phyloP scores from a whole-genome alignment of 352 stramenopile species.

The Globisporangium orthogonon region DNA sequence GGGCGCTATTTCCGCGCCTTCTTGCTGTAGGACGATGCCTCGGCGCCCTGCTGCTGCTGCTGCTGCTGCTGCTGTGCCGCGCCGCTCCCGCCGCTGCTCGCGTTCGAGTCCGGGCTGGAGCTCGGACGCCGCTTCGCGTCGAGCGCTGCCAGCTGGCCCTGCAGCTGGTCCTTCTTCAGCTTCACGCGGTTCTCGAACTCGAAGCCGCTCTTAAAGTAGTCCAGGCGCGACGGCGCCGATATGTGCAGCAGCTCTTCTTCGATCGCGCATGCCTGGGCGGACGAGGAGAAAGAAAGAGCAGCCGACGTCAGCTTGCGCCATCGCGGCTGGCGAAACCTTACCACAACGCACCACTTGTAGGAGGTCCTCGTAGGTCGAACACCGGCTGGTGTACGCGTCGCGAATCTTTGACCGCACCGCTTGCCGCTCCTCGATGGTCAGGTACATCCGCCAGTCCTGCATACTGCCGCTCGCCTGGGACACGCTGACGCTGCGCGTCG shows the following conservation, averaged over 20 bases:
- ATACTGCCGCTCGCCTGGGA: constrained; percentile 55
- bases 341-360: constrained; percentile 65
- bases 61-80: constrained; percentile 15
- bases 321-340: too few species aligned
- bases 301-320: too few species aligned
- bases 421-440: constrained; percentile 88
- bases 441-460: constrained; percentile 87
- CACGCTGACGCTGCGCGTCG: constrained; percentile 51
- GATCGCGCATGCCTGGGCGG: constrained; percentile 70
- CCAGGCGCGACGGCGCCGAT: constrained; percentile 77
- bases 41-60: constrained; percentile 9
- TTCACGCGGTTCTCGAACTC: constrained; percentile 89
- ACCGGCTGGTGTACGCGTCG: constrained; percentile 81
- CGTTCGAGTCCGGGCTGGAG: constrained; percentile 24
- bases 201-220: constrained; percentile 90
- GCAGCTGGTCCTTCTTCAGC: constrained; percentile 85
- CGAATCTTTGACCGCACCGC: constrained; percentile 84
- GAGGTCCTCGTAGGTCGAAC: constrained; percentile 82
- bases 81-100: constrained; percentile 25
- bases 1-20: constrained; percentile 43
- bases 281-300: not conserved
- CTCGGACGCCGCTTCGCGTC: constrained; percentile 68
- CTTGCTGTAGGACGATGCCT: constrained; percentile 34
- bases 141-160: constrained; percentile 74
- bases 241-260: constrained; percentile 88